Evolutionary conservation across 352 stramenopile genomes (phyloP), one percentile per base, ranked within the genome.

Genomic region (Phytophthora pseudosyringae): DNA sequence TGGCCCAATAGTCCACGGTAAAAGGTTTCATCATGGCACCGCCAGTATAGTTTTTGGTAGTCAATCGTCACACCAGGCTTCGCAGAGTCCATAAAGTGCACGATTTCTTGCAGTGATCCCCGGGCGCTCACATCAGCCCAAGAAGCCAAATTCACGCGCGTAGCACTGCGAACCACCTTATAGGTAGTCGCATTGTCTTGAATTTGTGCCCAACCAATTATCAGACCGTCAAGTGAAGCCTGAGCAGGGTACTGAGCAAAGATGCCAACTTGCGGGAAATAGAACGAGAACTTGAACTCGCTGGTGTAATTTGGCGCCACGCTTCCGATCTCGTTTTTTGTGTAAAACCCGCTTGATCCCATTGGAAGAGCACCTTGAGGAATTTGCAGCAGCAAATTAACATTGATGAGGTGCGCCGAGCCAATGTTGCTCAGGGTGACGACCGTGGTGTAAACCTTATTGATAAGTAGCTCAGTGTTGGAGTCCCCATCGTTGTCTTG

Each of bases 351-450:
- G 43, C 33, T 58, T 13, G 56, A 56, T 9, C 48, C 62, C 32
- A 90, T 54, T 7, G 83, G 83, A 61, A 87, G 59, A 21, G 80
- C 49, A 15, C 83, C 83, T 55, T 80, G 69, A 2, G 83, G 83
- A 40, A 93, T 87, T 64, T 93, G 83, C 32, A 88, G 52, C n/a
- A 93, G 53, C 31, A 90, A 41, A 16, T 85, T 80, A 11, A 90
- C 47, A 40, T 68, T 57, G 8, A 31, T 67, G 11, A 75, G 61
- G 11, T 68, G 25, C 3, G 58, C 48, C 1, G 69, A 70, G 7
- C 65, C 67, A 58, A 90, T 79, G 51, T 92, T 92, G 48, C 71
- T 90, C 12, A 90, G 45, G 18, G 73, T 88, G 41, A 91, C 68
- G 36, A 84, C 64, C 11, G 58, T 78, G 1, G 50, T 73, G 47